A percentile compares a stretch with the other conserved stretches of the same genome.
phyloP scores from a whole-genome alignment of 257 asterid species.

The Cynanchum wilfordii region DNA sequence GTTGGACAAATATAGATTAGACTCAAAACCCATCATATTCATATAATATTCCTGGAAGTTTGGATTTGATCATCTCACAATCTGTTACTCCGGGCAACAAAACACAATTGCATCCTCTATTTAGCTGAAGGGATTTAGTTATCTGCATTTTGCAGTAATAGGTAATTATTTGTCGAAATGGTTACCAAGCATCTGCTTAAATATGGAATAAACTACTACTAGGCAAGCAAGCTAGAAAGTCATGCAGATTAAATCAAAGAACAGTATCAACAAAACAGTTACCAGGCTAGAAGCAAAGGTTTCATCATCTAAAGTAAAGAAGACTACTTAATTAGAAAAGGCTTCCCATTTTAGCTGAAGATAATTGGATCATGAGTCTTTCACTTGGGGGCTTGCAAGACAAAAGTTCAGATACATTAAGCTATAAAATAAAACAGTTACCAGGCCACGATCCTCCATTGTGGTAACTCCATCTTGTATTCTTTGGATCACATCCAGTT shows the following conservation, averaged over 20 bases:
- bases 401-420: not conserved
- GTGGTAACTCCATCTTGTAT: conserved; percentile 71
- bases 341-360: not conserved
- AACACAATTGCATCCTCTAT: not conserved
- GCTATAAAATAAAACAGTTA: conserved; percentile 6
- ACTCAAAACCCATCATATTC: not conserved
- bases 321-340: not conserved
- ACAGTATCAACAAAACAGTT: not conserved
- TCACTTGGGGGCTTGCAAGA: not conserved
- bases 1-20: not conserved
- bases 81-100: not conserved
- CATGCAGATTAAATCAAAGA: not conserved
- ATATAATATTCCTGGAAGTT: not conserved
- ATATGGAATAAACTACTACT: not conserved
- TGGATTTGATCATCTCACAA: not conserved
- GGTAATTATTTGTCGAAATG: not conserved
- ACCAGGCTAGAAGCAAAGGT: not conserved
- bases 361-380: not conserved
- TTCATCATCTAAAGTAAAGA: not conserved
- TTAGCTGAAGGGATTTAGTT: not conserved
- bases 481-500: conserved; percentile 65
- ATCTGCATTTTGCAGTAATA: not conserved
- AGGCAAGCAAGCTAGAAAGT: not conserved
- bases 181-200: not conserved
- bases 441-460: conserved; percentile 82